Evolutionary conservation across 75 land plant genomes (phyloP), one percentile per base, ranked within the genome.

Genomic region (Cryptomeria japonica): DNA sequence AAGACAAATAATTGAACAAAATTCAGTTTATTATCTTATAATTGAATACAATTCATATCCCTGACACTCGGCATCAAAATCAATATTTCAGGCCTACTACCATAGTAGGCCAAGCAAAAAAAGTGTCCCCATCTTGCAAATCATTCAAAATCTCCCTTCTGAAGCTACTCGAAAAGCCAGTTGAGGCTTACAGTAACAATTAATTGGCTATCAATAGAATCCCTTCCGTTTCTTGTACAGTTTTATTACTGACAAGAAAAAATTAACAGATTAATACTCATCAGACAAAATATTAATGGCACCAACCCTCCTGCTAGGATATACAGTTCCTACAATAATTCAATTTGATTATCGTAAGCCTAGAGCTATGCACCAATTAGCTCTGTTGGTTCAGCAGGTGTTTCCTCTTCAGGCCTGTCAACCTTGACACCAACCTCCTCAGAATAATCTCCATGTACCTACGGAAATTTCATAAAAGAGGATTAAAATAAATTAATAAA

Each of bases 401-500:
- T 86, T 18, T 95, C 95, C 7, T 93, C 96, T 47, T 87, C 94
- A 22, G 95, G 93, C 91, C 96, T 95, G n/a, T 96, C 97, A 83
- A 96, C 76, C 91, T 94, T 96, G 6, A 90, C 92, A 64, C 97
- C 97, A 56, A 94, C 92, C 70, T 96, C 97, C 83, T 95, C 97
- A 1, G 90, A 87, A 87, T 94, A 95, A 86, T 95, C 96, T 68
- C 95, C 98, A 92, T 96, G 97, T 44, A 96, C 96, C 97, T 96
- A 86, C 16, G 88, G 14, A 76, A 61, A 41, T 70, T 44, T 37
- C 32, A 83, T 58, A 25, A 41, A 80, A 47, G 5, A 58, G 51
- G 31, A n/a, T 28, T 38, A 49, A 4, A 12, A 3, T 18, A 53
- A 14, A 56, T 31, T 7, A 89, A 58, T 37, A 46, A 19, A 10